Conservation (phyloP, 495 filamentous ascomycete species). For the Saxispiralis lemnorum region DNA sequence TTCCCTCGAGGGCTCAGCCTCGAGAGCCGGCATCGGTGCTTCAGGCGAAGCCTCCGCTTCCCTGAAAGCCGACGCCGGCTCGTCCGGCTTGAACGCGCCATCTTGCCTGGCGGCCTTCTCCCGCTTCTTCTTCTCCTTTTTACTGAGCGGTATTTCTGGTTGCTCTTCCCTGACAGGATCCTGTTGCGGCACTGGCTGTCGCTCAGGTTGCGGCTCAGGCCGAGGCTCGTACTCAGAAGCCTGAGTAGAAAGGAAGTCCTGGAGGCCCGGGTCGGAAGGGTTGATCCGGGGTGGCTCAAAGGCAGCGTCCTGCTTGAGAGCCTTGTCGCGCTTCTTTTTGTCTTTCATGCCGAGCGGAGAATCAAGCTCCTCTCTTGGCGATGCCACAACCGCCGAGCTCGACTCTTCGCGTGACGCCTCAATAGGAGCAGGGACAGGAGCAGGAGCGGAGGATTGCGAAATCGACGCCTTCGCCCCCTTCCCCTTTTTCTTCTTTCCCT, state of each 20-base stretch:
- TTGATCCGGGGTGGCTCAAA: neutral
- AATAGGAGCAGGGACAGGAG: neutral
- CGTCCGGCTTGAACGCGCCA: neutral
- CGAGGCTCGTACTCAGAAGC: no score
- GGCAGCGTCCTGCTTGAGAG: neutral
- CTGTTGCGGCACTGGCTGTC: neutral
- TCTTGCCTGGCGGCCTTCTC: constrained; percentile 1
- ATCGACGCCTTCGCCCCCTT: no score
- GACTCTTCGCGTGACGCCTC: neutral
- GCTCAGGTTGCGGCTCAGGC: neutral
- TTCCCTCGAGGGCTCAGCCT: no score
- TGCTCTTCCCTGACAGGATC: neutral
- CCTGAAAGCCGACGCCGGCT: no score
- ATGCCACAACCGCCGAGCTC: neutral
- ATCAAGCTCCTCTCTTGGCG: neutral
- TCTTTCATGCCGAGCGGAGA: constrained; percentile 7
- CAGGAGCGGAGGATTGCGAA: neutral
- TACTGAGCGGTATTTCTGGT: constrained; percentile 1
- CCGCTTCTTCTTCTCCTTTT: constrained; percentile 8
- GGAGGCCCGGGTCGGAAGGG: no score
- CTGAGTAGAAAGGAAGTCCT: no score
- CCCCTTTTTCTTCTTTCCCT: neutral
- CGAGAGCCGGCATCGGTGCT: no score
- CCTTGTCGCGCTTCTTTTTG: constrained; percentile 16
- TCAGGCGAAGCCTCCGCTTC: no score